Evolutionary conservation across 768 basidiomycete genomes (phyloP).

Genomic region (Trametes gibbosa): DNA sequence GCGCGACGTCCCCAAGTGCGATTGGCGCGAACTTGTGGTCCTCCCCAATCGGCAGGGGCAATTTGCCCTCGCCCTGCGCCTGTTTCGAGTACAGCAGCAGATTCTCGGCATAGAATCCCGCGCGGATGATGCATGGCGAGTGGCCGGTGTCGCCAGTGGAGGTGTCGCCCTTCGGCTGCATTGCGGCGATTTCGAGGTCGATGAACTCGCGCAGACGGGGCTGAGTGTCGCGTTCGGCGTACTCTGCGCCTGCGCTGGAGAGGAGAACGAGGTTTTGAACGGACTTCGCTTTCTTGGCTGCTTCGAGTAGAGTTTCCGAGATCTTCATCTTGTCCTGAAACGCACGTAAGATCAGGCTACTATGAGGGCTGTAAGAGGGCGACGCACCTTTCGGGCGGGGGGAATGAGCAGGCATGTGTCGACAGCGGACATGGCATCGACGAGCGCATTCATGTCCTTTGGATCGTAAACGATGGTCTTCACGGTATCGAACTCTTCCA

Average conservation of each 20-base stretch:
- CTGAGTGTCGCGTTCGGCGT: conserved; percentile 31
- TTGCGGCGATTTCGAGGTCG: conserved; percentile 30
- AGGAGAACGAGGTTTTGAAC: conserved; percentile 27
- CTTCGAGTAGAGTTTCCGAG: conserved; percentile 22
- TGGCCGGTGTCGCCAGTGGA: conserved; percentile 28
- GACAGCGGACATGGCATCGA: conserved; percentile 16
- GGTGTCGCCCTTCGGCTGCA: conserved; percentile 25
- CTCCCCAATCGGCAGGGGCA: conserved; percentile 29
- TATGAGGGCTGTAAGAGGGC: no score
- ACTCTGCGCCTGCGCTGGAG: conserved; percentile 27
- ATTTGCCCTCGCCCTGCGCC: conserved; percentile 24
- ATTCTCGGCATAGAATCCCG: conserved; percentile 33
- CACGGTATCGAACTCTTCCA: conserved; percentile 15
- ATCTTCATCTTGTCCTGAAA: conserved; percentile 25
- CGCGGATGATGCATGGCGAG: conserved; percentile 31
- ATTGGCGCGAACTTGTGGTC: conserved; percentile 30
- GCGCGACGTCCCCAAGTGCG: conserved; percentile 31
- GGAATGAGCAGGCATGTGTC: conserved; percentile 29
- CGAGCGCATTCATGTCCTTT: conserved; percentile 17
- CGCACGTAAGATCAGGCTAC: background rate
- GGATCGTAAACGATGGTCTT: conserved; percentile 23
- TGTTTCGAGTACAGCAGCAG: conserved; percentile 30
- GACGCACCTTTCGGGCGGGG: conserved; percentile 23
- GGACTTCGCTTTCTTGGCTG: conserved; percentile 23
- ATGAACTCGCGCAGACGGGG: conserved; percentile 33